phyloP scores from a whole-genome alignment of 129 eudicot genomes.

The Flaveria brownii region DNA sequence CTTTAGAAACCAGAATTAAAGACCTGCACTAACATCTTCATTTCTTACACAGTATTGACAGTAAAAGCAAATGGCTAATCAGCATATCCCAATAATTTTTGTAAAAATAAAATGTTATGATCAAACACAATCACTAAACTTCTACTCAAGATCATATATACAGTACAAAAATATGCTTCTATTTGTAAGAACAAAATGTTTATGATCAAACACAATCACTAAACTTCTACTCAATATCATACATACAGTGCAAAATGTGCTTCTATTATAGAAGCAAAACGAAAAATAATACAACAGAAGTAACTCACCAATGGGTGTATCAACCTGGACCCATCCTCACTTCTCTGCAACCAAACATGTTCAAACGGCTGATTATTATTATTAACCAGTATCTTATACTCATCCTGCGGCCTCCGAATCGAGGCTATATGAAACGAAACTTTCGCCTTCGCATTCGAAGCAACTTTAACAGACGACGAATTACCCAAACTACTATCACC shows the following conservation, averaged over 20 bases:
- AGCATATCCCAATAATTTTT: too few relatives aligned
- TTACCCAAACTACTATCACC: constrained; percentile 9
- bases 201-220: background rate
- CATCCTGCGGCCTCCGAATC: constrained; percentile 74
- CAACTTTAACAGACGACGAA: constrained; percentile 54
- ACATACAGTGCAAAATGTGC: background rate
- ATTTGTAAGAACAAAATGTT: background rate
- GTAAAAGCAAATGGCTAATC: too few relatives aligned
- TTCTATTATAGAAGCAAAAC: background rate
- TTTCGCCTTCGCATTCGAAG: constrained; percentile 48
- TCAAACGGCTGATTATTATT: constrained; percentile 74
- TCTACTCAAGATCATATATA: background rate
- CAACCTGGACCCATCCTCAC: constrained; percentile 74
- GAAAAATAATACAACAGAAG: background rate
- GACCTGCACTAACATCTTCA: background rate
- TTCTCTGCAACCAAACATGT: constrained; percentile 76
- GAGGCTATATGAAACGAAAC: constrained; percentile 75
- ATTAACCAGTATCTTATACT: constrained; percentile 73
- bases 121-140: constrained; percentile 1
- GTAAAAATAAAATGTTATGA: background rate
- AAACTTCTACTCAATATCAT: background rate
- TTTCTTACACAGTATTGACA: too few relatives aligned
- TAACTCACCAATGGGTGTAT: constrained; percentile 79
- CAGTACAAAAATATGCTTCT: background rate
- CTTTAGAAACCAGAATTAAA: background rate